Base-by-base conservation (phyloP, 2,329 filamentous ascomycete species). In the Exophiala alcalophila region DNA sequence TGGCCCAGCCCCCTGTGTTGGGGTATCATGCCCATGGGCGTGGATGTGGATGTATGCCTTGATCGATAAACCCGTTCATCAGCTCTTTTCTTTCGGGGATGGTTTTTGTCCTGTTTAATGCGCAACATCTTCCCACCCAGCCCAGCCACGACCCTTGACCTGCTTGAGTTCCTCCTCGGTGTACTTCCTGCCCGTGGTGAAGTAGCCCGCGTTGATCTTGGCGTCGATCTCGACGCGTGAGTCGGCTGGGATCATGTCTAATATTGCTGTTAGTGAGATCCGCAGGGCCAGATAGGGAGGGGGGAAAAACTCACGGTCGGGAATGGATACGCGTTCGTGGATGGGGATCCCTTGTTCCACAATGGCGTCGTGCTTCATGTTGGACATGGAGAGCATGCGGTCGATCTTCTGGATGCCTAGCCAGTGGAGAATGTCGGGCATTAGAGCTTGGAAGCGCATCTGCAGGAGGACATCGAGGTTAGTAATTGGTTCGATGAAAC, bases 371-470 rank as follows among this genome's bases (percentile, higher is more conserved):
- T 73, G 61, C 50, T 73, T 73, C 70, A 73, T 73, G 49, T 96
- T 94, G 67, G 87, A 94, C 92, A 97, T 97, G 70, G 87, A 94
- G 57, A 96, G 72, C 92, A 97, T 98, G 47, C 89, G 78, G 65
- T 98, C 92, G 61, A 98, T 97, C 75, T 97, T 97, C 63, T 85
- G 92, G 62, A 98, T 95, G 50, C 92, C 92, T 19, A 98, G 78
- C 92, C 92, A 97, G 68, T 97, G 92, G 38, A 97, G 76, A 54
- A 97, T 94, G 64, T 95, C 89, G 23, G 92, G 91, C 92, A 97
- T 97, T 40, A 98, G 74, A 19, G 91, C 90, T 71, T 97, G 92
- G 74, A 97, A 97, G 25, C 92, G 83, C 90, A 96, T 97, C n/a
- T n/a, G n/a, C n/a, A n/a, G n/a, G n/a, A n/a, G n/a, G n/a, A n/a